Evolutionary conservation across 257 asterid genomes (phyloP), one percentile per base, ranked within the genome.

Genomic region (Orobanche coerulescens): DNA sequence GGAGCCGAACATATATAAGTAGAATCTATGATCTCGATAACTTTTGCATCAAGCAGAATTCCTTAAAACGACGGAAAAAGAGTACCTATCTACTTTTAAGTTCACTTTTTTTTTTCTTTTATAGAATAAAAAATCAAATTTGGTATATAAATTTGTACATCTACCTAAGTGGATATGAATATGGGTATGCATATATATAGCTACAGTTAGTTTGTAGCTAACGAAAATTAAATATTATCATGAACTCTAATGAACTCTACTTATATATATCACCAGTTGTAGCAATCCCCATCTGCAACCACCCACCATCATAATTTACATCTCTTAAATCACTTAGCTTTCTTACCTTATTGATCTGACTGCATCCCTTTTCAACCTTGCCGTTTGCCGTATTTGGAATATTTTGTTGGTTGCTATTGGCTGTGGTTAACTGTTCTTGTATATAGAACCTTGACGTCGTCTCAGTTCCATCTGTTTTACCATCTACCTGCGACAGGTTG

Each of bases 281-380:
- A 71, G 84, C 80, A 77, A 82, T 86, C 63, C 97, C 95, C 74
- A 90, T 69, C 67, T 85, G 84, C 78, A 88, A 71, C 96, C 96
- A 78, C 23, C 76, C 82, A 61, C 81, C 86, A 18, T 82, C 94
- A 62, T 76, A 64, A 44, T 79, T 78, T 71, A 65, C 72, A 43
- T 85, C 94, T 66, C 76, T 76, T 25, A 81, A 66, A 47, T 81
- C 87, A 66, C 84, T 79, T 70, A 84, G 51, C 67, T 82, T 88
- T 18, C 73, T 70, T 2, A 81, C 62, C 75, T 49, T 49, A 49
- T 84, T 79, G 62, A 50, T 59, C 64, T 80, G 85, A 30, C n/a
- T n/a, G n/a, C 73, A 37, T 6, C 71, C 68, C 5, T 74, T 73
- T 7, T 75, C 77, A 1, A 46, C 62, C 7, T 68, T 55, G 15